These are phyloP conservation scores for Suillus clintonianus DNA, from an alignment of 768 basidiomycete genomes.

Conservation along the genomic window DNA sequence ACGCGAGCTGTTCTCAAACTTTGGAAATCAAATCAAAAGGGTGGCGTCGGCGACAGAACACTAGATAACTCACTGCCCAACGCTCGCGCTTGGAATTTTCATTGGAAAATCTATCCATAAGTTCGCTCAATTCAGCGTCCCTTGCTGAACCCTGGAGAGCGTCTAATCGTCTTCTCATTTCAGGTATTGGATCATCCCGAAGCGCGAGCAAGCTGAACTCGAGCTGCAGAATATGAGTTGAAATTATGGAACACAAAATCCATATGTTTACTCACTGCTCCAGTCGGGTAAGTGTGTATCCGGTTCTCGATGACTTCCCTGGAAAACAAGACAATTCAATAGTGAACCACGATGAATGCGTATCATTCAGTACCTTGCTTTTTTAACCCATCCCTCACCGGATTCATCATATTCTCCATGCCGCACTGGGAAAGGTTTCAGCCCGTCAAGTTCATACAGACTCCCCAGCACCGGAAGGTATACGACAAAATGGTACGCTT, in stretches of 20 bases:
- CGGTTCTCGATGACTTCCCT: slow-evolving; percentile 85
- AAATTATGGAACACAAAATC: slow-evolving; percentile 6
- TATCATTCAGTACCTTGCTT: slow-evolving; percentile 60
- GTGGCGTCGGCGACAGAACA: slow-evolving; percentile 1
- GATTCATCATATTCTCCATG: slow-evolving; percentile 73
- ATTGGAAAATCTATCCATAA: slow-evolving; percentile 56
- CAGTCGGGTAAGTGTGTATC: slow-evolving; percentile 88
- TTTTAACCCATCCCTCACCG: slow-evolving; percentile 82
- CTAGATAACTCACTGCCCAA: slow-evolving; percentile 70
- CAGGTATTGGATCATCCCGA: slow-evolving; percentile 77
- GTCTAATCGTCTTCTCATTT: slow-evolving; percentile 60
- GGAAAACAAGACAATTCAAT: slow-evolving; percentile 18
- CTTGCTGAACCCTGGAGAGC: slow-evolving; percentile 45
- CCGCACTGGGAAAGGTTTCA: slow-evolving; percentile 75
- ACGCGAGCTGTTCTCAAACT: slow-evolving; percentile 89
- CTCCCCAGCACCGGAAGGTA: slow-evolving; percentile 84
- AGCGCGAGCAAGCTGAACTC: slow-evolving; percentile 93
- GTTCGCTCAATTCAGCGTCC: slow-evolving; percentile 48
- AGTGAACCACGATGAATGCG: slow-evolving; percentile 7
- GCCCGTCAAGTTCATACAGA: slow-evolving; percentile 92
- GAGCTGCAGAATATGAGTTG: slow-evolving; percentile 48
- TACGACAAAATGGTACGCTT: slow-evolving; percentile 96
- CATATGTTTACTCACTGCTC: slow-evolving; percentile 59
- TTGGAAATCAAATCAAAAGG: slow-evolving; percentile 13
- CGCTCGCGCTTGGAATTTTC: slow-evolving; percentile 77